Base-by-base conservation (phyloP, 2,329 filamentous ascomycete genomes). In the Alternaria triticimaculans region DNA sequence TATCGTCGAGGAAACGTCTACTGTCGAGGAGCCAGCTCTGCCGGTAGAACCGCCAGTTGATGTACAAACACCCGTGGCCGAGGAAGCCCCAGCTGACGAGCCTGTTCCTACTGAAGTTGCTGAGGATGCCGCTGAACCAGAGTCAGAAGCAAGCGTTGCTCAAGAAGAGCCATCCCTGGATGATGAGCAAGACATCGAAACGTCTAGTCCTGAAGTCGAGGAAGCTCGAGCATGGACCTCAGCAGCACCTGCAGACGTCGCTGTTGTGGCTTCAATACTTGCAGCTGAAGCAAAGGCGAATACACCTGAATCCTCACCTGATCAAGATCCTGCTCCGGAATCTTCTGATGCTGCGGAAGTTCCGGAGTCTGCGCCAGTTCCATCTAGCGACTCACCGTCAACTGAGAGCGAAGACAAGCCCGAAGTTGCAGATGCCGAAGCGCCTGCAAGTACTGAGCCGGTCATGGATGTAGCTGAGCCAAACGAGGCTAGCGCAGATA, bases 71-170 rank as follows among this genome's bases (percentile, higher is more conserved):
- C 55, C 51, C 2, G 21, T 21, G 11, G 37, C n/a, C n/a, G 56
- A 70, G 12, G 61, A 54, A 1, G 18, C 21, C 8, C 12, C 56
- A 23, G 45, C n/a, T 33, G 15, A 15, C 6, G 66, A 66, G 23
- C 12, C 49, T 48, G 14, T 55, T 49, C 15, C 45, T 21, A 50
- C 63, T 51, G 65, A 69, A 5, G 11, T 20, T 21, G 49, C 18
- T 46, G 43, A 64, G 14, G 37, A 43, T 21, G 14, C 49, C 15
- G 46, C 44, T 33, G 28, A 14, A 25, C 26, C 26, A 48, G 26
- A 56, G 3, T 26, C 26, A 33, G 54, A 56, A 18, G 14, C 20
- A 6, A 14, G 28, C 12, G 43, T 33, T 26, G 43, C 54, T 14
- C 41, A 46, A 30, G 57, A 54, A 30, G 48, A 54, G 28, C 11